Percentiles rank a stretch among this genome's conserved stretches.
Conservation (phyloP, 805 yeast species). For the Wickerhamomyces silvicola region DNA sequence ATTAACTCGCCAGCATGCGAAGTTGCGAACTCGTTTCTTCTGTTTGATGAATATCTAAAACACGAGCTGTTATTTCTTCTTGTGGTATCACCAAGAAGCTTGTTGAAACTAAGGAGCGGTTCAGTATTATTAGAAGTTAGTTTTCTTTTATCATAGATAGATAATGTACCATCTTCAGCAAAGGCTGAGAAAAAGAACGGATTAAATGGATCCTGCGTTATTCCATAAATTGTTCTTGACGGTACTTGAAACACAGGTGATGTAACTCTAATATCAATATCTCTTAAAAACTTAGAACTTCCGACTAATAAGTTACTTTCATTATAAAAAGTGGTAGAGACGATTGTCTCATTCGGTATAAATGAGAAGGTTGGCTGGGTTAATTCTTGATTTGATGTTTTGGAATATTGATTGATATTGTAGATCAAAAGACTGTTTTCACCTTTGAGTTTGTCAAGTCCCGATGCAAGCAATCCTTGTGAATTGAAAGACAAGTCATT, state of each 20-base stretch:
- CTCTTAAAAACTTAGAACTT: constrained; percentile 69
- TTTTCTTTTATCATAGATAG: constrained; percentile 76
- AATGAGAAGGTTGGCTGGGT: constrained; percentile 51
- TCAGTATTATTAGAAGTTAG: constrained; percentile 39
- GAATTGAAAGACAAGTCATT: constrained; percentile 66
- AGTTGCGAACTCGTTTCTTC: constrained; percentile 71
- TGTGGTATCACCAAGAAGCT: constrained; percentile 54
- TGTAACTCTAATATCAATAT: constrained; percentile 63
- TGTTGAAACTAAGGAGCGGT: constrained; percentile 55
- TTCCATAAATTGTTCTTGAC: constrained; percentile 63
- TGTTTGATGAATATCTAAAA: constrained; percentile 58
- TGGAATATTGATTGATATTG: constrained; percentile 61
- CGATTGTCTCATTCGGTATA: constrained; percentile 68
- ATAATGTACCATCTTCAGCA: constrained; percentile 78
- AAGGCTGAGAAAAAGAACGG: constrained; percentile 63
- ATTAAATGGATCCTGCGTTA: constrained; percentile 64
- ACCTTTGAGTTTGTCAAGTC: constrained; percentile 54
- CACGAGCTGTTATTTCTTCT: constrained; percentile 58
- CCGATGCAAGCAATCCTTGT: constrained; percentile 63
- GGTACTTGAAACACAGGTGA: constrained; percentile 68
- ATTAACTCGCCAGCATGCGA: constrained; percentile 72
- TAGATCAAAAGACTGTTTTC: constrained; percentile 75
- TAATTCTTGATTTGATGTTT: constrained; percentile 40
- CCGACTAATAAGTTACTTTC: constrained; percentile 62
- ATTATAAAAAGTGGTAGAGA: constrained; percentile 62